Conservation (phyloP, 495 filamentous ascomycete species). For the Wilcoxina mikolae region DNA sequence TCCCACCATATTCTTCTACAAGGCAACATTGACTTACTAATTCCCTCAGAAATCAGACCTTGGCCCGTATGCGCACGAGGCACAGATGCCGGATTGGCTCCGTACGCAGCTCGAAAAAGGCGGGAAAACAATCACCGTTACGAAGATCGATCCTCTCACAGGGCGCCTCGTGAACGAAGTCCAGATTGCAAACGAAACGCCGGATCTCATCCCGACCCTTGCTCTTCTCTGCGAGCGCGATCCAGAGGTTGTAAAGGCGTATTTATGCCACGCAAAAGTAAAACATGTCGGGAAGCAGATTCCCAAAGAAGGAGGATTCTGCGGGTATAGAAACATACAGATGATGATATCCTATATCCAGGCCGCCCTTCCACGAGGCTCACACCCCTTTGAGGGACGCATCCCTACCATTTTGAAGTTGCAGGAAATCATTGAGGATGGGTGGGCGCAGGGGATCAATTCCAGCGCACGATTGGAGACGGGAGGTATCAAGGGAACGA, state of each 20-base stretch:
- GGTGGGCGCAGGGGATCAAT: slow-evolving; percentile 82
- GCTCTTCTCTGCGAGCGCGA: slow-evolving; percentile 57
- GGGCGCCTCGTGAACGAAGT: slow-evolving; percentile 35
- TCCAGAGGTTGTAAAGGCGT: slow-evolving; percentile 47
- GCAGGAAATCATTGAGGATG: slow-evolving; percentile 77
- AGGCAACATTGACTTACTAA: slow-evolving; percentile 12
- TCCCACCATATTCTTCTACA: slow-evolving; percentile 2
- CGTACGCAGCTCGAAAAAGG: slow-evolving; percentile 50
- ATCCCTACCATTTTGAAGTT: slow-evolving; percentile 71
- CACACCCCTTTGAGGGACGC: slow-evolving; percentile 42
- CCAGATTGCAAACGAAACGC: slow-evolving; percentile 45
- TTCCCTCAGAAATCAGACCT: slow-evolving; percentile 41
- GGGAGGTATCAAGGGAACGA: slow-evolving; percentile 70
- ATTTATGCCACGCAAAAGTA: slow-evolving; percentile 61
- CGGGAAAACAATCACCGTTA: slow-evolving; percentile 41
- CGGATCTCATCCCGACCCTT: slow-evolving; percentile 60
- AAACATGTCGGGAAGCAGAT: slow-evolving; percentile 70
- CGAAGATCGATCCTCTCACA: slow-evolving; percentile 38
- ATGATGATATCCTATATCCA: slow-evolving; percentile 75
- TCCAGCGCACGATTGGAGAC: slow-evolving; percentile 59
- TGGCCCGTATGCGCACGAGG: slow-evolving; percentile 74
- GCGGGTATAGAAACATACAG: slow-evolving; percentile 95
- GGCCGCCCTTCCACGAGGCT: slow-evolving; percentile 40
- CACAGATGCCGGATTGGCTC: slow-evolving; percentile 75
- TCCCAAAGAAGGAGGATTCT: slow-evolving; percentile 74